Base-by-base conservation (phyloP, 805 yeast species). In the Starmerella vitae region DNA sequence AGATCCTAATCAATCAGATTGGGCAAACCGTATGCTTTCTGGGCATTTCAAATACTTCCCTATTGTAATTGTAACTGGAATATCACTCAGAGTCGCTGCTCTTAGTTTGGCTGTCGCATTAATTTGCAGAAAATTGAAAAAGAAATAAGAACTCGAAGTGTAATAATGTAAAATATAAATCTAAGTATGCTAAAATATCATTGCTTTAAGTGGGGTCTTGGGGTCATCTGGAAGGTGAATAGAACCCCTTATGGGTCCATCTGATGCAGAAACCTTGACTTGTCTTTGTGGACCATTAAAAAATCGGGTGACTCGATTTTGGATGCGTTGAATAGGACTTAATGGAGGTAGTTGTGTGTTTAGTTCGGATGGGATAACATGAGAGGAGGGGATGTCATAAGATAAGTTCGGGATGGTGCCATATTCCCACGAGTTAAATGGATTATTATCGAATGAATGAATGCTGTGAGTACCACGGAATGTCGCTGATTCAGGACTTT, bases 11-110 rank as follows among this genome's bases (percentile, higher is more conserved):
- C 25, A 38, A 7, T 44, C 52, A 45, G 55, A 55, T 33, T 33
- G 52, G 14, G 44, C 49, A 9, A 48, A 51, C 22, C 34, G 41
- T 12, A 20, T 52, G 24, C 39, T 54, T 10, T 49, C 45, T 15
- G 58, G 56, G 10, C 48, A 55, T 35, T 54, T 46, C 28, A 28
- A 29, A n/a, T 45, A 41, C 30, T 43, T 54, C 20, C 50, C 48
- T 2, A 21, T 34, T n/a, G 52, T 50, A 2, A 49, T 53, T 19
- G 41, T 32, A 15, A n/a, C 32, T 3, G 43, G 46, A 2, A 18
- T 41, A 4, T 3, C 36, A 1, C 13, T 34, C 3, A 34, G 49
- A 13, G 3, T 25, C 3, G 21, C 28, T 25, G 28, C 24, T 5
- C 20, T 24, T 14, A 21, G 19, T 10, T 19, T 21, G 8, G 32